Percentiles rank a stretch among this genome's conserved stretches.
These are phyloP conservation scores for Pichia rugopelliculosa DNA, from an alignment of 805 yeast genomes.

Conservation along the genomic window DNA sequence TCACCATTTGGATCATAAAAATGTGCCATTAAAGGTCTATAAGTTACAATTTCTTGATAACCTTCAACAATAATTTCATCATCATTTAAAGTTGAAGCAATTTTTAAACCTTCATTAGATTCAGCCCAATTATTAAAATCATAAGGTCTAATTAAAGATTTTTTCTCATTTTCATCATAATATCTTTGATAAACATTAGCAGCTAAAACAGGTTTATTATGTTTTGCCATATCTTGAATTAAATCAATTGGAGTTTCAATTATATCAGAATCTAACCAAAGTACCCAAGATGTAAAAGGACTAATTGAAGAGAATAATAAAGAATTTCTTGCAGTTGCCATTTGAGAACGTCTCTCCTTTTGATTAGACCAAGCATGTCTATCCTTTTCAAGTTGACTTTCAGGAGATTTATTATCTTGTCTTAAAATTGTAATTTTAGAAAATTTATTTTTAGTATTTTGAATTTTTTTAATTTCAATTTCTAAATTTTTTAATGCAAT, in stretches of 20 bases:
- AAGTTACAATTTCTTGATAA: conserved; percentile 87
- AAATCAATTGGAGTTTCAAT: conserved; percentile 79
- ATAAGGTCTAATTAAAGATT: conserved; percentile 68
- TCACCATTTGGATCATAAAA: conserved; percentile 65
- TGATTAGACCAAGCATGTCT: conserved; percentile 85
- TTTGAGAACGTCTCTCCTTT: conserved; percentile 78
- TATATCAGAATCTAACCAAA: conserved; percentile 95
- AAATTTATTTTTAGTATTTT: conserved; percentile 58
- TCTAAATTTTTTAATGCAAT: conserved; percentile 65
- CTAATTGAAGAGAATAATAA: conserved; percentile 80
- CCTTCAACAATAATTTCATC: conserved; percentile 96
- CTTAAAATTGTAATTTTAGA: conserved; percentile 81
- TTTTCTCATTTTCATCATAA: conserved; percentile 47
- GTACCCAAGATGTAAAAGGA: conserved; percentile 88
- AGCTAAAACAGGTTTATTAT: conserved; percentile 79
- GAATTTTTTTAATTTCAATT: conserved; percentile 63
- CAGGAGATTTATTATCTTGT: conserved; percentile 78
- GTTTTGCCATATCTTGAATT: conserved; percentile 79
- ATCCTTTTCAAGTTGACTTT: conserved; percentile 72
- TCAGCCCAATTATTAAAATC: conserved; percentile 96
- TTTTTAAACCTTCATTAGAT: conserved; percentile 65
- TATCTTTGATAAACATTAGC: conserved; percentile 92
- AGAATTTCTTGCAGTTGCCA: conserved; percentile 94
- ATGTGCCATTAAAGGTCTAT: conserved; percentile 90
- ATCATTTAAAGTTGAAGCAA: conserved; percentile 66